A percentile compares a stretch with the other conserved stretches of the same genome.
These are phyloP conservation scores for Nakazawaea holstii DNA, from an alignment of 805 yeast species.

Conservation along the genomic window DNA sequence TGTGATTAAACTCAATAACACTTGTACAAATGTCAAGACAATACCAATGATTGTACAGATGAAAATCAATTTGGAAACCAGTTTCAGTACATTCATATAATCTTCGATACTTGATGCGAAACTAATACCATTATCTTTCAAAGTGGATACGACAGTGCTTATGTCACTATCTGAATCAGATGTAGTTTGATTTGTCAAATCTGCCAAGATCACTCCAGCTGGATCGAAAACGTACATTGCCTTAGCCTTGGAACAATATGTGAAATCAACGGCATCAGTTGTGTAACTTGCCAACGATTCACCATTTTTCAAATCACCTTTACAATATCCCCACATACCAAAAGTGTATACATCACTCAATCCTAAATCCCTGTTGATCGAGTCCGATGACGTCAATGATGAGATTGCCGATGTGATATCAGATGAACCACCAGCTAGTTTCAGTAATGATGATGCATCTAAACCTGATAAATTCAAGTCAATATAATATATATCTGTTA, in stretches of 20 bases:
- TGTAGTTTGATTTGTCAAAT: constrained; percentile 15
- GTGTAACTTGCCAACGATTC: constrained; percentile 12
- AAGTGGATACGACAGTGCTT: constrained; percentile 8
- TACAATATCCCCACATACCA: constrained; percentile 65
- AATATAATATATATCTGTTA: constrained; percentile 41
- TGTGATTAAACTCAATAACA: constrained; percentile 39
- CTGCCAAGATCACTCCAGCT: constrained; percentile 22
- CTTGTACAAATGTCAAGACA: constrained; percentile 32
- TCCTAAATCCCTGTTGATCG: constrained; percentile 24
- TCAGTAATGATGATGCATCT: constrained; percentile 17
- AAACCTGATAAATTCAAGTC: constrained; percentile 37
- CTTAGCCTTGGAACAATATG: constrained; percentile 49
- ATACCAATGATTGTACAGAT: constrained; percentile 47
- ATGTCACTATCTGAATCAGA: constrained; percentile 14
- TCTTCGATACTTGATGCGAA: constrained; percentile 51
- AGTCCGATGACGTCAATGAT: constrained; percentile 4
- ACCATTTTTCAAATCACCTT: constrained; percentile 26
- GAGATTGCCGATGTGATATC: constrained; percentile 10
- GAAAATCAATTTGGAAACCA: constrained; percentile 54
- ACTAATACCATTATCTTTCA: constrained; percentile 23
- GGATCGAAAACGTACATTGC: constrained; percentile 57
- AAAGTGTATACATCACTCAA: constrained; percentile 43
- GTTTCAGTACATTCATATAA: constrained; percentile 39
- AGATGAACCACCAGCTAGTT: constrained; percentile 10
- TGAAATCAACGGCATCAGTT: constrained; percentile 23